phyloP scores from a whole-genome alignment of 768 basidiomycete species.

The Calocybe gangraenosa region DNA sequence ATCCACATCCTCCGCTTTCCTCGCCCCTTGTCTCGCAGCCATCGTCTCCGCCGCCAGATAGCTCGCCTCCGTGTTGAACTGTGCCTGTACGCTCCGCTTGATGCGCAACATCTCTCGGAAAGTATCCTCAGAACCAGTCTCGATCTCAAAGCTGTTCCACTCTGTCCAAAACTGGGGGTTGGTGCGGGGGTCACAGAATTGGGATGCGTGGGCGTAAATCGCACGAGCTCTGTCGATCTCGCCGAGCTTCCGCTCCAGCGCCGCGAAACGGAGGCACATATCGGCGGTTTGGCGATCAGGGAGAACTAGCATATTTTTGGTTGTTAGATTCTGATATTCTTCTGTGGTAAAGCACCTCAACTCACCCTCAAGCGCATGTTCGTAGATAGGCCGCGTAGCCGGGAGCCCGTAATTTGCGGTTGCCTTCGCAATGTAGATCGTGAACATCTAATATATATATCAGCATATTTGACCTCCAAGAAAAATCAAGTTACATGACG shows the following conservation, averaged over 20 bases:
- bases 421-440: slow-evolving; percentile 96
- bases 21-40: slow-evolving; percentile 58
- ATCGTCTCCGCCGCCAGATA: slow-evolving; percentile 90
- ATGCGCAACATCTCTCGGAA: slow-evolving; percentile 95
- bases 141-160: slow-evolving; percentile 98
- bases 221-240: slow-evolving; percentile 98
- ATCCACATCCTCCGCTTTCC: slow-evolving; percentile 24
- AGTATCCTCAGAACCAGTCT: slow-evolving; percentile 97
- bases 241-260: slow-evolving; percentile 94
- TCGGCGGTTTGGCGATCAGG: slow-evolving; percentile 94
- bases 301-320: slow-evolving; percentile 39
- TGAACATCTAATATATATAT: slow-evolving; percentile 69
- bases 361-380: slow-evolving; percentile 80
- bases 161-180: slow-evolving; percentile 93
- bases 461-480: neutral
- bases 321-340: neutral
- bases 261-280: slow-evolving; percentile 96
- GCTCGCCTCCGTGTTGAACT: slow-evolving; percentile 96
- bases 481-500: slow-evolving; percentile 15
- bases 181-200: slow-evolving; percentile 96
- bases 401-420: slow-evolving; percentile 94
- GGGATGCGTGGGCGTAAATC: slow-evolving; percentile 95
- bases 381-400: slow-evolving; percentile 94
- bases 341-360: neutral
- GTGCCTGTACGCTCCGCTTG: slow-evolving; percentile 96